A percentile compares a stretch with the other conserved stretches of the same genome.
Conservation (phyloP, 192 early-diverging fungal species). For the Tieghemiomyces parasiticus region DNA sequence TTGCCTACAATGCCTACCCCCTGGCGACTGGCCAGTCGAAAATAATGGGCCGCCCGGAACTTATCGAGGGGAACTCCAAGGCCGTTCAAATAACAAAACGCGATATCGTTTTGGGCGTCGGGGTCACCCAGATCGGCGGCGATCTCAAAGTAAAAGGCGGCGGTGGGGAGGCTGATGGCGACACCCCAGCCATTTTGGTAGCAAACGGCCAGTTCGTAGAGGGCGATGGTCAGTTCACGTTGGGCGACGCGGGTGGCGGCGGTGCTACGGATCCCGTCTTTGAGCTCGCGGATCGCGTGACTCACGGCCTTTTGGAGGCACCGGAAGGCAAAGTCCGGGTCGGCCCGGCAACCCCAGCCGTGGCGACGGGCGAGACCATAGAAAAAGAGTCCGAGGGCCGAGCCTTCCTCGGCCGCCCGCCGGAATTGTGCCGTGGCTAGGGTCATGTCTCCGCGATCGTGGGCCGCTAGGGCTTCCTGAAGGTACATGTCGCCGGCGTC, state of each 20-base stretch:
- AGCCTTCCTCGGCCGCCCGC: neutral
- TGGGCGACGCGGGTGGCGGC: neutral
- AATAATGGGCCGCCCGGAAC: slow-evolving; percentile 1
- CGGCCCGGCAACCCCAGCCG: slow-evolving; percentile 1
- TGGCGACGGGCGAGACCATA: slow-evolving; percentile 4
- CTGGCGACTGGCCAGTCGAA: neutral
- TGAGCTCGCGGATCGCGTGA: neutral
- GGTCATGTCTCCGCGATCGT: neutral
- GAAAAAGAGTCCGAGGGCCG: slow-evolving; percentile 2
- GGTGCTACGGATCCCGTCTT: neutral
- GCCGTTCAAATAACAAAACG: neutral
- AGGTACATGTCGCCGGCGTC: neutral
- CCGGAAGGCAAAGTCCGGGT: neutral
- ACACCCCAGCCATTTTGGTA: slow-evolving; percentile 9
- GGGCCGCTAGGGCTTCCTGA: neutral
- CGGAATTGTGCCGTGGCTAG: neutral
- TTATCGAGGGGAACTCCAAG: slow-evolving; percentile 4
- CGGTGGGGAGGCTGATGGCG: neutral
- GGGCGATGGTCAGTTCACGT: slow-evolving; percentile 5
- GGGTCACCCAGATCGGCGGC: slow-evolving; percentile 8
- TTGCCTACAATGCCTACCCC: neutral
- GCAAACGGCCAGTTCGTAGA: slow-evolving; percentile 10
- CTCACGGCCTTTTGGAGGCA: neutral
- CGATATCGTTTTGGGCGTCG: slow-evolving; percentile 8
- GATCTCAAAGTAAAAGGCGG: slow-evolving; percentile 7